Base-by-base conservation (phyloP, 495 filamentous ascomycete genomes). In the Clavariopsis aquatica region DNA sequence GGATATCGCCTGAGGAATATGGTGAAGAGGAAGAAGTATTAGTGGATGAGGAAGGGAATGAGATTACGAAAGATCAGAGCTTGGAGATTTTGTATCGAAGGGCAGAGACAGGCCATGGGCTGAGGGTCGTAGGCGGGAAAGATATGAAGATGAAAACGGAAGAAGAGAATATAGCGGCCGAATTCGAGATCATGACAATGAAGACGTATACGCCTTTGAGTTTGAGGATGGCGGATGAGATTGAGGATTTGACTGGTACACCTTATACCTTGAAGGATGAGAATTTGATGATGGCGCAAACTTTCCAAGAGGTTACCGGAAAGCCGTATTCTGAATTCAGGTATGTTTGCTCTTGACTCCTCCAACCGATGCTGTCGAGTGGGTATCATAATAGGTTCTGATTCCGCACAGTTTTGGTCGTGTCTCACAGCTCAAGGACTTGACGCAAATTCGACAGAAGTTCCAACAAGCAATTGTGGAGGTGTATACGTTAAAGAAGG, bases 391-490 rank as follows among this genome's bases (percentile, higher is more conserved):
- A n/a, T n/a, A n/a, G n/a, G n/a, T 3, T 19, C 52, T 56, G n/a
- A 56, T 56, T 41, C 13, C 13, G 20, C 2, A 56, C 19, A 56
- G 61, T 19, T 64, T 57, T 23, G 61, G 41, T 27, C 61, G 26
- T 41, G 8, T 22, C n/a, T 49, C 45, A 13, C 77, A 74, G 49
- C 63, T 79, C 7, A 69, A 62, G n/a, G 76, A 83, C 27, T 55
- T 68, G 2, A 70, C 72, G 1, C 60, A 81, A 23, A 66, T 84
- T 15, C 75, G 78, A 62, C 71, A 72, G 36, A 63, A 80, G 49
- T 64, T 59, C 65, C 83, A 87, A 63, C 73, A 78, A 56, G 85
- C 86, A n/a, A 64, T 89, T 13, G 78, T 88, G 2, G 87, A 90
- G 74, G 78, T 82, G 0, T 77, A 84, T 38, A 80, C 80, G 0